Conservation (phyloP, 768 basidiomycete genomes). For the Mycena venus region DNA sequence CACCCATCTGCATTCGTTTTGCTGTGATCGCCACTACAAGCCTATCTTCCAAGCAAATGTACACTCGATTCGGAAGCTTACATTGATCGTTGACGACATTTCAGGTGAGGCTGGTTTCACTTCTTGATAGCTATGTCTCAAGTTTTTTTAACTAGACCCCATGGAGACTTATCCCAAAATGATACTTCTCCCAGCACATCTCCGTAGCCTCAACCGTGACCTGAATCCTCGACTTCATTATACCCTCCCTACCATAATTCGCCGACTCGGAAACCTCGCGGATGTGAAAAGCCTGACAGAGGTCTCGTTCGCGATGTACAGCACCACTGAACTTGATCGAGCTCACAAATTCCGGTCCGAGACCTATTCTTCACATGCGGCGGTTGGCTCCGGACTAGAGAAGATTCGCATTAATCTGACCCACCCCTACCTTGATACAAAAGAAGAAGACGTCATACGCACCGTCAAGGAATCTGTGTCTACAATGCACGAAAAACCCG, state of each 20-base stretch:
- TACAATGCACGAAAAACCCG: background rate
- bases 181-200: background rate
- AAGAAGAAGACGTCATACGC: background rate
- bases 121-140: background rate
- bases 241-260: background rate
- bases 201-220: background rate
- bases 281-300: background rate
- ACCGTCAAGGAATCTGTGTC: background rate
- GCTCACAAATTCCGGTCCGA: too few species aligned
- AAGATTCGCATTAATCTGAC: background rate
- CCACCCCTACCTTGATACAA: too few species aligned
- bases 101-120: background rate
- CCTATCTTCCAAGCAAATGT: background rate
- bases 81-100: background rate
- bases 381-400: background rate
- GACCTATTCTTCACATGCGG: background rate
- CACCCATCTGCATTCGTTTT: background rate
- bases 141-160: too few species aligned
- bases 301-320: background rate
- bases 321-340: too few species aligned
- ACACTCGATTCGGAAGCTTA: background rate
- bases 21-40: background rate
- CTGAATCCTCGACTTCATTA: background rate
- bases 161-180: too few species aligned
- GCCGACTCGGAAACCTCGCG: background rate